Percentiles rank a stretch among this genome's conserved stretches.
Conservation (phyloP, 306 rosid species). For the Castanopsis chinensis region DNA sequence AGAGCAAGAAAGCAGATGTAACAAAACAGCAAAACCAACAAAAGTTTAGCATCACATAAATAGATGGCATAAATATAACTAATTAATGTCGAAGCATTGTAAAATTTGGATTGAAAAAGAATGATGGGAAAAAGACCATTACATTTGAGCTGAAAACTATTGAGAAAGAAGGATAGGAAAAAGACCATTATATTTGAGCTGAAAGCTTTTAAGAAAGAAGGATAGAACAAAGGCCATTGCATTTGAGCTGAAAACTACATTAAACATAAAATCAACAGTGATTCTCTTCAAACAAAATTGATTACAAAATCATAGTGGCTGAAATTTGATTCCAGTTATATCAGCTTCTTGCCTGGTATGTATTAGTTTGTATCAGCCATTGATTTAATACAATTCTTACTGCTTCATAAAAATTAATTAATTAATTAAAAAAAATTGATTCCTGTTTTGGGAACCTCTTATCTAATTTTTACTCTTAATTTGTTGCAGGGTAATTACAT, state of each 20-base stretch:
- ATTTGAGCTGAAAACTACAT: neutral
- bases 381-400: too few species aligned
- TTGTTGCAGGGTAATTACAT: neutral
- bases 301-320: neutral
- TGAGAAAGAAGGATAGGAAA: neutral
- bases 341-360: too few species aligned
- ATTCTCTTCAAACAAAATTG: neutral
- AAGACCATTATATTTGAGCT: neutral
- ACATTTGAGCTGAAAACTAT: neutral
- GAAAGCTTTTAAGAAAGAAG: neutral
- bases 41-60: neutral
- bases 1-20: neutral
- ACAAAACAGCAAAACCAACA: neutral
- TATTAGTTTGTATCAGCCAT: too few species aligned
- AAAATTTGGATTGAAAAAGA: neutral
- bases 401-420: too few species aligned
- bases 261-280: neutral
- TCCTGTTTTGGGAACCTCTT: neutral
- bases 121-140: neutral
- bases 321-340: neutral
- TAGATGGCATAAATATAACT: neutral
- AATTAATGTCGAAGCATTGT: neutral
- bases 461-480: neutral
- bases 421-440: neutral
- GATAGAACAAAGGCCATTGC: neutral